A percentile compares a stretch with the other conserved stretches of the same genome.
These are phyloP conservation scores for Cyberlindnera suaveolens DNA, from an alignment of 805 yeast genomes.

Conservation along the genomic window DNA sequence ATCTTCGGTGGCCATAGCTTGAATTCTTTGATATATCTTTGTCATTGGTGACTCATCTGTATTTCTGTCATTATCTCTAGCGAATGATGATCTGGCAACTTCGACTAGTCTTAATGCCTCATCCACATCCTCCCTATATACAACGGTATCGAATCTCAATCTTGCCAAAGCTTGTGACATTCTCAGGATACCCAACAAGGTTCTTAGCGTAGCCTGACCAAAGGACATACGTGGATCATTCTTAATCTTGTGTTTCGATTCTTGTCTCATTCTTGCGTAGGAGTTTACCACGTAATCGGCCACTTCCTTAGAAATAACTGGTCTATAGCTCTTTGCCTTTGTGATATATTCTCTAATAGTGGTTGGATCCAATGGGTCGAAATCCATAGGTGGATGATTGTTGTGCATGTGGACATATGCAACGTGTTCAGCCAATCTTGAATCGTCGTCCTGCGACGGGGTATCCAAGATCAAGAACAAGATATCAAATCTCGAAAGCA, in stretches of 20 bases:
- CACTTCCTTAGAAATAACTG: constrained; percentile 75
- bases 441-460: constrained; percentile 76
- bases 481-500: constrained; percentile 90
- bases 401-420: constrained; percentile 94
- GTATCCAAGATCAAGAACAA: constrained; percentile 80
- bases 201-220: constrained; percentile 93
- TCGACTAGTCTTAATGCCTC: constrained; percentile 86
- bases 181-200: constrained; percentile 84
- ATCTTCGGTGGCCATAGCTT: constrained; percentile 43
- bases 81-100: constrained; percentile 80
- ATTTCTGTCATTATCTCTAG: constrained; percentile 42
- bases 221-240: constrained; percentile 66
- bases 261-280: constrained; percentile 90
- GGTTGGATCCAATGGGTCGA: constrained; percentile 70
- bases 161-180: constrained; percentile 93
- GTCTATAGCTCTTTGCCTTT: constrained; percentile 77
- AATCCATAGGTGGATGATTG: constrained; percentile 71
- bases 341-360: constrained; percentile 85
- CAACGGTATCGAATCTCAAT: constrained; percentile 70
- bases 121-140: constrained; percentile 78
- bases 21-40: constrained; percentile 65
- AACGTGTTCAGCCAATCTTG: constrained; percentile 85
- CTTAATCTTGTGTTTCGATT: constrained; percentile 68
- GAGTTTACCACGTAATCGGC: constrained; percentile 82
- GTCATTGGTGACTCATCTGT: constrained; percentile 63